Evolutionary conservation across 192 early-diverging fungal species (phyloP), one percentile per base, ranked within the genome.

Genomic region (Coemansia sp.): DNA sequence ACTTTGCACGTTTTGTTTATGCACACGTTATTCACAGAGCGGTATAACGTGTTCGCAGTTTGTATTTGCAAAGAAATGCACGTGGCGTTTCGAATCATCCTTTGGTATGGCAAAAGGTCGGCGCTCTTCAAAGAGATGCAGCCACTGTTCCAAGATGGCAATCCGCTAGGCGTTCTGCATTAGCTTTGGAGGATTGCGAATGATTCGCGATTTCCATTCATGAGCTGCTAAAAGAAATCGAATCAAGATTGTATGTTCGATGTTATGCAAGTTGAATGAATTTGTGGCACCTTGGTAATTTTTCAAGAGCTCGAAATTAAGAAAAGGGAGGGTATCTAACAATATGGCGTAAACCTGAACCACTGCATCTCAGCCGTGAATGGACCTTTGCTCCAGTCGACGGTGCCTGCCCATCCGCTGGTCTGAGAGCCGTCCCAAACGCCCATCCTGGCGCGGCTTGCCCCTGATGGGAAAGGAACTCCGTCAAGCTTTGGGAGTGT

Each of bases 371-470:
- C 73, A 3, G 73, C 70, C n/a, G 53, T 67, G 62, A 75, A 81
- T 11, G 78, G 73, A 6, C 56, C 73, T 2, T 54, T 33, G 16
- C 39, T 70, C 77, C 76, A 84, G 65, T 84, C 70, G 9, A 79
- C 77, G 1, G 74, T 66, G 27, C 82, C 82, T 16, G 82, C 82
- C 82, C 82, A 84, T 8, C 66, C 73, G 60, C 73, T 72, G 24
- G 73, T 69, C 37, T 84, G 64, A 10, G 77, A 68, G 21, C 82
- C 82, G 34, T 84, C 82, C 82, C 82, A 84, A n/a, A 84, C 68
- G 24, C 82, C 82, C 70, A 84, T 79, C 10, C 82, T 64, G 0
- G 74, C 42, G 7, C 66, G 65, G 16, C 74, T 70, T 3, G 74
- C 73, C 1, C 41, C 46, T 10, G 62, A 66, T 27, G 81, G 81